Base-by-base conservation (phyloP, 2,329 filamentous ascomycete genomes). In the Spiromastix sp. region DNA sequence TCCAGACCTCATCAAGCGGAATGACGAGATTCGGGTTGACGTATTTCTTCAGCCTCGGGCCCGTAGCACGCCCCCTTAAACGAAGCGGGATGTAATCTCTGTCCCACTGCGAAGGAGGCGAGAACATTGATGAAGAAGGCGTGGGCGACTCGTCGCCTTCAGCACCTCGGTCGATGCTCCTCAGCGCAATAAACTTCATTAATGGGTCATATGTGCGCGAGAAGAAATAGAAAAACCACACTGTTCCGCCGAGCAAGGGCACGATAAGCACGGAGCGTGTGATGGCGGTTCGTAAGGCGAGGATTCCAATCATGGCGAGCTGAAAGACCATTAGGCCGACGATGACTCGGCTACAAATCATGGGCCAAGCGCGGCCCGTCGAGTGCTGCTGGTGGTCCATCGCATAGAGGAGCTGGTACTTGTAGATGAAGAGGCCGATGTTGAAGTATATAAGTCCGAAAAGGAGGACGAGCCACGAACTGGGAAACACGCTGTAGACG, bases 371-470 rank as follows among this genome's bases (percentile, higher is more conserved):
- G 42, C 81, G 79, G 13, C 93, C 93, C 0, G 89, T 96, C 11
- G 86, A 85, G 54, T 94, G 86, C 52, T 93, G 85, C 31, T 85
- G 83, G 56, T 96, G 89, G 50, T 96, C 87, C 91, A 98, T 98
- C 20, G 91, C 86, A 57, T 98, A 98, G 4, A 98, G 70, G 4
- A 98, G 69, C 64, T 98, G 93, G 61, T 98, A 98, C 57, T 95
- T 95, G 72, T 93, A 93, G 20, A 85, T 83, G 53, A 89, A 89
- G 56, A 85, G 82, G 13, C 86, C 86, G 10, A 93, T 72, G 13
- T 33, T 41, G 41, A 67, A 66, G 37, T 64, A 98, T 9, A 85
- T 66, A 32, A 89, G 64, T 3, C 66, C 91, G 32, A 89, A 79
- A 7, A 87, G 67, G 11, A 94, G 73, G 9, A 96, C 81, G 35